Conservation (phyloP, 768 basidiomycete species). For the Boletus insuetus region DNA sequence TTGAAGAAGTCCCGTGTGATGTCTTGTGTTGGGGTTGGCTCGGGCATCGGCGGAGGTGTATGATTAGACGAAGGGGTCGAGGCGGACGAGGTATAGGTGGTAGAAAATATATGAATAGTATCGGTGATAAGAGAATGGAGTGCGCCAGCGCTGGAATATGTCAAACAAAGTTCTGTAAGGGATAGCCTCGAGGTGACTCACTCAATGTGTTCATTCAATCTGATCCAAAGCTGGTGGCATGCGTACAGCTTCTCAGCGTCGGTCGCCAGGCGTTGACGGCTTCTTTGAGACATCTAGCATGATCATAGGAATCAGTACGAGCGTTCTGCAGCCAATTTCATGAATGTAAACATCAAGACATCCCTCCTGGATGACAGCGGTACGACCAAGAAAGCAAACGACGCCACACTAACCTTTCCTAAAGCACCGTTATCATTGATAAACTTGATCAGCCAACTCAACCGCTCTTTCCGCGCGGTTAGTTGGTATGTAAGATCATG, state of each 20-base stretch:
- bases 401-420: conserved; percentile 50
- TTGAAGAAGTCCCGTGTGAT: conserved; percentile 84
- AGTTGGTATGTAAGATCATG: conserved; percentile 83
- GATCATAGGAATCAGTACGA: conserved; percentile 1
- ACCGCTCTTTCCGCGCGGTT: conserved; percentile 65
- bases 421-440: conserved; percentile 85
- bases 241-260: conserved; percentile 89
- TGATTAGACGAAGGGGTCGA: conserved; percentile 12
- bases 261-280: conserved; percentile 68
- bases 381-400: background rate
- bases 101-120: conserved; percentile 68
- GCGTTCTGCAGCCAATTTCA: background rate
- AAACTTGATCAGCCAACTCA: conserved; percentile 85
- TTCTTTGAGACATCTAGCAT: conserved; percentile 73
- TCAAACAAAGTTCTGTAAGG: background rate
- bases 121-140: conserved; percentile 65
- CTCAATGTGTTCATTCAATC: conserved; percentile 66
- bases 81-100: conserved; percentile 23
- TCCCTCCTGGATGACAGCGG: background rate
- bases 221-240: conserved; percentile 77
- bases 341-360: background rate
- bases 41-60: conserved; percentile 38
- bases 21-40: conserved; percentile 59
- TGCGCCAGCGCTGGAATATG: conserved; percentile 46
- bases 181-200: conserved; percentile 31